Conservation (phyloP, 176 grass and related monocot genomes). For the Carex parvula region DNA sequence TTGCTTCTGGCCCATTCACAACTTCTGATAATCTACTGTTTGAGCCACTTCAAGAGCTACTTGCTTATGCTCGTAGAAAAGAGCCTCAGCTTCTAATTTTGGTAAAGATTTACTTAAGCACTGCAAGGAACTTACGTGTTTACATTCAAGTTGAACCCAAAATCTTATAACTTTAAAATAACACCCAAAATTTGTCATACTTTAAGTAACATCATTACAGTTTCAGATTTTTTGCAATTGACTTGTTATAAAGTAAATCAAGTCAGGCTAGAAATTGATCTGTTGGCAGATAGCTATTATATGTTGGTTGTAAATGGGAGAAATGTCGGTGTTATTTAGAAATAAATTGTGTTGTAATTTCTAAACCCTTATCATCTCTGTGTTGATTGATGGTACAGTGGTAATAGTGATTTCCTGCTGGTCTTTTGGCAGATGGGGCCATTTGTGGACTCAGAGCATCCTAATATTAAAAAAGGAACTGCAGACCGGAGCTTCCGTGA, state of each 20-base stretch:
- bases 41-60: constrained; percentile 84
- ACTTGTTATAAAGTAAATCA: not conserved
- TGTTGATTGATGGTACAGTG: not conserved
- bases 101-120: constrained; percentile 41
- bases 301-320: not conserved
- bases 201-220: not conserved
- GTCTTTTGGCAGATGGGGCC: constrained; percentile 72
- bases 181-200: not conserved
- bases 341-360: not conserved
- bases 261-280: not conserved
- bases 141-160: not conserved
- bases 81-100: constrained; percentile 83
- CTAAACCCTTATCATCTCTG: not conserved
- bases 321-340: not conserved
- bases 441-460: constrained; percentile 98
- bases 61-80: constrained; percentile 75
- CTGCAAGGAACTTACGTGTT: not conserved
- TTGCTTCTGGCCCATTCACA: constrained; percentile 83
- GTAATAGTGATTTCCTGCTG: not conserved
- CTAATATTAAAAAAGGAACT: constrained; percentile 81
- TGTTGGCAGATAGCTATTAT: not conserved
- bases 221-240: constrained; percentile 14
- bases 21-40: constrained; percentile 92
- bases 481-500: constrained; percentile 53
- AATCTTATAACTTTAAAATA: not conserved